Evolutionary conservation across 768 basidiomycete species (phyloP), one percentile per base, ranked within the genome.

Genomic region (Cystofilobasidium capitatum): DNA sequence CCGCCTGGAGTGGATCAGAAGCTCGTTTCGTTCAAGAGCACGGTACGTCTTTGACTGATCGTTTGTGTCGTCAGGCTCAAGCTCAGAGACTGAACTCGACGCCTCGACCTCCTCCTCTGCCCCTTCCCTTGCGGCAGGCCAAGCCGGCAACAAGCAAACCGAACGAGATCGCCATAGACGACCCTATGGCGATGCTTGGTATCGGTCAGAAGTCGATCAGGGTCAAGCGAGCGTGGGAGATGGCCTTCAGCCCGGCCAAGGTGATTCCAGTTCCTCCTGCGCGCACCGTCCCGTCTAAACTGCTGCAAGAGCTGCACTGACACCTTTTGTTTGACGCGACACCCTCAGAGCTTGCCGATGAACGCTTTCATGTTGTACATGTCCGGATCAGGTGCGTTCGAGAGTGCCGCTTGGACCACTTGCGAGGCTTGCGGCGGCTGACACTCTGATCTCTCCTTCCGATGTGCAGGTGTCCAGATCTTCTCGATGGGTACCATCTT

Each of bases 281-380:
- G n/a, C n/a, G n/a, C n/a, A n/a, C n/a, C n/a, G n/a, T 29, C 35
- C 33, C 29, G 26, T 31, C 4, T 37, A 24, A 20, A 13, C 58
- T 31, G 36, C 31, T 22, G 7, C 44, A n/a, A 9, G 37, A 12
- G 36, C 45, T 37, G 33, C 24, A 29, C 44, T 49, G 17, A 35
- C 20, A 20, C 3, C 7, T 29, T 36, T 20, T 26, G 33, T 17
- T 58, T 26, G 9, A 13, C 20, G 9, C n/a, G 49, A 20, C n/a
- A 60, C 24, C 10, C 26, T n/a, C 24, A 69, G 68, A 85, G 86
- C 17, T 81, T 97, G 33, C 92, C 92, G 4, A 96, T 96, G 93
- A 91, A 97, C 74, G 91, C 87, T 6, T 88, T 97, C 79, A 97
- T 97, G 93, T 82, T 97, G 39, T 97, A 97, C 83, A 94, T 97